Evolutionary conservation across 75 land plant species (phyloP).

Genomic region (Picea glauca): DNA sequence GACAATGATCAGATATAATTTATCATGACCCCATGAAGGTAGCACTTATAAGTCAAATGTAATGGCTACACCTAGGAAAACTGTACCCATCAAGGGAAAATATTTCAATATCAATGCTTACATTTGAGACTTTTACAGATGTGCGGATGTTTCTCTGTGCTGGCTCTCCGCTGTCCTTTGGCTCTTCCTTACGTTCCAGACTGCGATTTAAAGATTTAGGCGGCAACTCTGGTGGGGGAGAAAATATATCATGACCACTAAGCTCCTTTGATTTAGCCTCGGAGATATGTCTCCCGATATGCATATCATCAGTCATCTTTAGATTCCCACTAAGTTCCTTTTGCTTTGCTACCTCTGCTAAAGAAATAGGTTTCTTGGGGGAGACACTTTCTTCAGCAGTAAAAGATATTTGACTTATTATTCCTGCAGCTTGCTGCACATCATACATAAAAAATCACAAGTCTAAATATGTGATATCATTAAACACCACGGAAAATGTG

Average conservation of each 20-base stretch:
- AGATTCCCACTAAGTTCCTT: slow-evolving; percentile 45
- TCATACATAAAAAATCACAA: not conserved
- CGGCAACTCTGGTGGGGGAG: slow-evolving; percentile 38
- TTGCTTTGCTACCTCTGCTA: slow-evolving; percentile 53
- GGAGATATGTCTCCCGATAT: slow-evolving; percentile 22
- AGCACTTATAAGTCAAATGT: not conserved
- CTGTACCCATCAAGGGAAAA: not conserved
- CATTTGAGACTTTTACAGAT: slow-evolving; percentile 52
- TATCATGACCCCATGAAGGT: not conserved
- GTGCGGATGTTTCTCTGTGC: slow-evolving; percentile 37
- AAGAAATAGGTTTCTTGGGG: slow-evolving; percentile 45
- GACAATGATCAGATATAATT: not conserved
- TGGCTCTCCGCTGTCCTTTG: slow-evolving; percentile 10
- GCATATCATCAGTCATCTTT: slow-evolving; percentile 27
- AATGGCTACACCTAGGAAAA: not conserved
- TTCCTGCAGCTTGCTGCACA: slow-evolving; percentile 41
- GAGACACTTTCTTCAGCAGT: slow-evolving; percentile 35
- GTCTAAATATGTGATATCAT: not conserved
- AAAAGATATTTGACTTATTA: slow-evolving; percentile 40
- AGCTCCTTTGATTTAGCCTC: slow-evolving; percentile 51
- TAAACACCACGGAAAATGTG: not conserved
- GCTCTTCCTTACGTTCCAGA: slow-evolving; percentile 30
- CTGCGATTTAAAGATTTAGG: slow-evolving; percentile 26
- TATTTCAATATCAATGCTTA: slow-evolving; percentile 15
- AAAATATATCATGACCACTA: slow-evolving; percentile 46